Percentiles rank a stretch among this genome's conserved stretches.
Evolutionary conservation across 345 rosid species (phyloP).

Genomic region (Jatropha curcas): DNA sequence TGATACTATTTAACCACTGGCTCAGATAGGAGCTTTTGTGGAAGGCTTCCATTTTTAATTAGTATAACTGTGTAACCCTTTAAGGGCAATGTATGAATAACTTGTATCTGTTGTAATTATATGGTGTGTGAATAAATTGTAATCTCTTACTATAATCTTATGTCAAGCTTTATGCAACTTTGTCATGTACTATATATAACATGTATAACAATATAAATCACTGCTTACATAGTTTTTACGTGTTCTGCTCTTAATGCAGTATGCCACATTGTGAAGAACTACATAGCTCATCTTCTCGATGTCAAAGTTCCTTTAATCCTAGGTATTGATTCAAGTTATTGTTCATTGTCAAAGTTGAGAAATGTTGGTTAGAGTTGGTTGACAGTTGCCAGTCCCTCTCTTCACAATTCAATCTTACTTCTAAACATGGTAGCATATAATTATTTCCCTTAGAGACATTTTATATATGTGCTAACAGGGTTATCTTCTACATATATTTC

Average conservation of each 20-base stretch:
- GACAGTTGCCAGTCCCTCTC: background rate
- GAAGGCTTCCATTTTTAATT: background rate
- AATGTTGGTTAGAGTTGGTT: background rate
- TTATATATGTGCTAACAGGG: background rate
- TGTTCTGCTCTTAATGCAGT: conserved; percentile 45
- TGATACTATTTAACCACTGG: background rate
- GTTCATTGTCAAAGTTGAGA: background rate
- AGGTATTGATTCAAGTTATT: conserved; percentile 44
- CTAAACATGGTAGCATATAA: background rate
- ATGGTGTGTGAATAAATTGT: background rate
- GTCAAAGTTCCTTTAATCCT: conserved; percentile 80
- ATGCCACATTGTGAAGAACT: conserved; percentile 88
- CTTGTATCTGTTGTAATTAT: too few relatives aligned
- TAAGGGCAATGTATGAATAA: background rate
- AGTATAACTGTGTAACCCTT: background rate
- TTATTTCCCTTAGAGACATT: background rate
- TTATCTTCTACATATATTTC: background rate
- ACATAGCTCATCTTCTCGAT: conserved; percentile 66
- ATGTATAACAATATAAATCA: background rate
- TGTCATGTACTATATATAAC: background rate
- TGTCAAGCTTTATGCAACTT: background rate
- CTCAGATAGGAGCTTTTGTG: background rate
- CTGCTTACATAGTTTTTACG: conserved; percentile 7
- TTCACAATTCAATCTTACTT: background rate
- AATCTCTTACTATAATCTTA: background rate